Evolutionary conservation across 2,329 filamentous ascomycete species (phyloP), one percentile per base, ranked within the genome.

Genomic region (Pyrenophora seminiperda): DNA sequence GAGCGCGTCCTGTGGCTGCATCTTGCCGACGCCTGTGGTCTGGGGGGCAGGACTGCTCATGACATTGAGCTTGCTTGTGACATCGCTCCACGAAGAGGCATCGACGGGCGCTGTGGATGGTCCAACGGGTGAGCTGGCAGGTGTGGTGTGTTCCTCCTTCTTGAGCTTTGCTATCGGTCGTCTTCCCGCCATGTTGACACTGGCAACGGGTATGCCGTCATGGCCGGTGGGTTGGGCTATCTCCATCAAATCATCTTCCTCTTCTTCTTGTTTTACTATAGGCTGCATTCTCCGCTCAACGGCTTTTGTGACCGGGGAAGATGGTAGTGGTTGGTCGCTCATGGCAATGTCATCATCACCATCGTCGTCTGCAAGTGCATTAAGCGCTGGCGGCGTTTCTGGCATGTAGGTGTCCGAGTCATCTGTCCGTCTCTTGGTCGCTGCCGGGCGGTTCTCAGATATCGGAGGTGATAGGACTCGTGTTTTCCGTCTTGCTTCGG

Each of bases 61-160:
- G 30, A 97, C 87, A 62, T 96, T 96, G 54, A 99, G 81, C 63
- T 88, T 93, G 66, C 86, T 85, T 6, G 89, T 92, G 38, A 99
- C 85, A 48, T 89, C 82, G 61, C 91, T 96, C 92, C 94, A 97
- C 1, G 90, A 85, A 1, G 88, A 87, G 1, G 92, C 83, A 76
- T 97, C 91, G 15, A 79, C 74, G 17, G 71, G 61, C 5, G 84
- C 76, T 11, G 83, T 78, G 1, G 81, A 71, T 5, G 82, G 77
- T 58, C 86, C 85, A 6, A 80, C 76, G 13, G 91, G 91, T 13
- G 91, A 96, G 67, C 82, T 90, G 34, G 80, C 81, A 3, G 90
- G 90, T 1, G 87, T 83, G 4, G 90, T 86, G 58, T 88, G 85
- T 2, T 83, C 76, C 29, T 83, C 73, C 71, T 92, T 89, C 62